These are phyloP conservation scores for Phlegmacium glaucopus DNA, from an alignment of 768 basidiomycete genomes.

Conservation along the genomic window DNA sequence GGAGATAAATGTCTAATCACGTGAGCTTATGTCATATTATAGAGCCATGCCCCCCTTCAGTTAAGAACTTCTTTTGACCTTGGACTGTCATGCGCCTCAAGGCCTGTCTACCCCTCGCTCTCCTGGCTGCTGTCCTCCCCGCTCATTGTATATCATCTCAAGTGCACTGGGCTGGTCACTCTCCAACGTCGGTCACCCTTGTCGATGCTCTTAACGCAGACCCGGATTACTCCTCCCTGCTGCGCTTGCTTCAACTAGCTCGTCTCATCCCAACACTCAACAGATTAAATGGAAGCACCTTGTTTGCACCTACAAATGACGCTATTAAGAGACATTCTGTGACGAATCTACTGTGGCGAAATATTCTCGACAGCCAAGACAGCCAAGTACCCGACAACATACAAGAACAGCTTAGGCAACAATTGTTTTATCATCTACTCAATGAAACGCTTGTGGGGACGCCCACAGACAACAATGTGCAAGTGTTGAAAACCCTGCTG, in stretches of 20 bases:
- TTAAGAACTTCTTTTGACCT: conserved; percentile 13
- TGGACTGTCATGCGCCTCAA: conserved; percentile 20
- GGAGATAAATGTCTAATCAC: conserved; percentile 13
- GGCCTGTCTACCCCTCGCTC: conserved; percentile 17
- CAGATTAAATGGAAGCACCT: conserved; percentile 72
- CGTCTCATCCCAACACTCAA: conserved; percentile 92
- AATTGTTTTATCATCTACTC: conserved; percentile 91
- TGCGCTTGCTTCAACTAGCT: conserved; percentile 76
- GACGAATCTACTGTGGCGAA: conserved; percentile 33
- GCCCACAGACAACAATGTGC: conserved; percentile 33
- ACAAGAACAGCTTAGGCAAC: conserved; percentile 79
- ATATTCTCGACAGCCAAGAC: conserved; percentile 35
- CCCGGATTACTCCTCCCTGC: conserved; percentile 71
- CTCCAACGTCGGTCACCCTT: conserved; percentile 50
- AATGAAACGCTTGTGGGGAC: conserved; percentile 67
- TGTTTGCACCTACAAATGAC: conserved; percentile 96
- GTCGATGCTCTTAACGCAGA: conserved; percentile 77
- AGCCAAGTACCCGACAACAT: conserved; percentile 67
- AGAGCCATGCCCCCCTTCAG: conserved; percentile 1
- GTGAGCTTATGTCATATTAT: conserved; percentile 14
- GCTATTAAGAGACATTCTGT: conserved; percentile 60
- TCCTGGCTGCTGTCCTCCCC: conserved; percentile 28
- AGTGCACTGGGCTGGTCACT: conserved; percentile 18
- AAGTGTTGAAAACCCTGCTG: conserved; percentile 59
- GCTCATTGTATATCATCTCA: conserved; percentile 29